phyloP scores from a whole-genome alignment of 768 basidiomycete genomes.

The Fomitopsis serialis region DNA sequence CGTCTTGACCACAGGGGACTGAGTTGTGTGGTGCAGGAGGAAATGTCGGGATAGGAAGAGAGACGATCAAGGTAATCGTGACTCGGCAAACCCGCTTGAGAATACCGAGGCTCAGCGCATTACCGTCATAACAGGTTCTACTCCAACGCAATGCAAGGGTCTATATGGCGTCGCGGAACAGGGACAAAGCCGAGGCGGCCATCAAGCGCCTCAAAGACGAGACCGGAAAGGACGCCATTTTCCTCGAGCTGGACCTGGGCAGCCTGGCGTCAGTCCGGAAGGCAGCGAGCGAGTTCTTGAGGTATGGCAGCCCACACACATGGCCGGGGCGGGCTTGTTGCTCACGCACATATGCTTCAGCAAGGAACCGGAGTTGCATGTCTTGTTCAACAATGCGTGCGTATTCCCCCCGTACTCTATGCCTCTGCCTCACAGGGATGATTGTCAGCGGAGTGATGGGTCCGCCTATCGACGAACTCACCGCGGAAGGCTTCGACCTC shows the following conservation, averaged over 20 bases:
- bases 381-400: constrained; percentile 51
- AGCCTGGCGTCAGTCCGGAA: constrained; percentile 32
- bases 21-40: background rate
- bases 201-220: constrained; percentile 46
- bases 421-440: background rate
- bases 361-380: constrained; percentile 41
- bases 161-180: constrained; percentile 49
- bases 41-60: background rate
- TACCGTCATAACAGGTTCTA: constrained; percentile 33
- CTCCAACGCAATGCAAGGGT: constrained; percentile 59
- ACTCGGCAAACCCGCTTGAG: no score
- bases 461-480: constrained; percentile 32
- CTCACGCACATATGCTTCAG: constrained; percentile 40
- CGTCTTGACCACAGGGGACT: background rate
- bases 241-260: constrained; percentile 39
- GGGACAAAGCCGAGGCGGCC: constrained; percentile 39
- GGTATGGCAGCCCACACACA: constrained; percentile 23
- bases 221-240: constrained; percentile 40
- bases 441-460: constrained; percentile 44
- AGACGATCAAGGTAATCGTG: background rate
- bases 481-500: constrained; percentile 44
- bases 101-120: background rate
- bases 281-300: constrained; percentile 32
- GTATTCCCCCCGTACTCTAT: constrained; percentile 8
- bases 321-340: no score